Evolutionary conservation across 225 moss, liverwort and hornwort genomes (phyloP).

Genomic region (Lunularia cruciata): DNA sequence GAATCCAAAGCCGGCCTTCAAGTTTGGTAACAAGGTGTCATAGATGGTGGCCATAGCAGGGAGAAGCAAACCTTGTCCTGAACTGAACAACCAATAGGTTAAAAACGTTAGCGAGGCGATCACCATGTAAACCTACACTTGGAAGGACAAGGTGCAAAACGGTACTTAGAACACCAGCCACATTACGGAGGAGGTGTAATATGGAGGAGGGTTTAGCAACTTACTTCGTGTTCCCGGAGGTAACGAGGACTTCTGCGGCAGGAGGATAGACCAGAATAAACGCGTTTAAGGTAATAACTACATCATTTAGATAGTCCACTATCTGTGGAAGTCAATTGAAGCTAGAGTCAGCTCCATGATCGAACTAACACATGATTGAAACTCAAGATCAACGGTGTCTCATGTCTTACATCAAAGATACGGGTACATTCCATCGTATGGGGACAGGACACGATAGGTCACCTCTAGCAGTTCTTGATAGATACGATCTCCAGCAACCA

Average conservation of each 20-base stretch:
- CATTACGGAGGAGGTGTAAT: background rate
- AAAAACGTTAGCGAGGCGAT: background rate
- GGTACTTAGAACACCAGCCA: background rate
- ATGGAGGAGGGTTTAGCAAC: conserved; percentile 5
- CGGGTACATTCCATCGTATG: background rate
- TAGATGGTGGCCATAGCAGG: conserved; percentile 64
- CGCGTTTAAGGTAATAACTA: conserved; percentile 71
- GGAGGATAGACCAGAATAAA: conserved; percentile 77
- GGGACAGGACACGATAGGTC: background rate
- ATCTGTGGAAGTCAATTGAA: conserved; percentile 53
- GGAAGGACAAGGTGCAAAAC: background rate
- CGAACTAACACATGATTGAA: background rate
- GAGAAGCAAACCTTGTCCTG: conserved; percentile 73
- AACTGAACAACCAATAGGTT: conserved; percentile 46
- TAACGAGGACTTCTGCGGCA: conserved; percentile 68
- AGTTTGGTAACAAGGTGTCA: conserved; percentile 67
- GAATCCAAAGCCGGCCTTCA: conserved; percentile 50
- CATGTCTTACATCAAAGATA: background rate
- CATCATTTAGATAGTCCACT: conserved; percentile 87
- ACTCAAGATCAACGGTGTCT: background rate
- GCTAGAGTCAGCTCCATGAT: background rate
- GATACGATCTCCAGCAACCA: background rate
- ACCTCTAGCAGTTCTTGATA: conserved; percentile 43
- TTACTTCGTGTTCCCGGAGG: conserved; percentile 71
- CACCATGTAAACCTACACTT: background rate